A percentile compares a stretch with the other conserved stretches of the same genome.
phyloP scores from a whole-genome alignment of 306 rosid species.

The Hippophae tibetana region DNA sequence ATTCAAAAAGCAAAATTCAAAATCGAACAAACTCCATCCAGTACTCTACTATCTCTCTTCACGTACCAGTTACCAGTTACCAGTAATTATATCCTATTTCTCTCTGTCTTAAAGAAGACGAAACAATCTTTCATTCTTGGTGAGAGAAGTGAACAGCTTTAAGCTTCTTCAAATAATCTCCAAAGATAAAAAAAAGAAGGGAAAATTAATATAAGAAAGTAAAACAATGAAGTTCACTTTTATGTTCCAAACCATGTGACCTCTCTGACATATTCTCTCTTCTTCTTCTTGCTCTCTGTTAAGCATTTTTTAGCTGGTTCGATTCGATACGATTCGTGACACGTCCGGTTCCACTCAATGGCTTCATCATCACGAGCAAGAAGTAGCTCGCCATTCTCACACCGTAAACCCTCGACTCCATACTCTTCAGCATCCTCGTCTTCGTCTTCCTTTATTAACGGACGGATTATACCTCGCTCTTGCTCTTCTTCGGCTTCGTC shows the following conservation, averaged over 20 bases:
- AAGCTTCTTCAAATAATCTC: slow-evolving; percentile 11
- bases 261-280: slow-evolving; percentile 61
- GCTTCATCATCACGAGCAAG: slow-evolving; percentile 88
- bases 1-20: slow-evolving; percentile 19
- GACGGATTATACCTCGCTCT: slow-evolving; percentile 75
- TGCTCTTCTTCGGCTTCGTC: slow-evolving; percentile 70
- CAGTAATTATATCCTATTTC: slow-evolving; percentile 19
- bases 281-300: slow-evolving; percentile 2
- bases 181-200: background rate
- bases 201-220: slow-evolving; percentile 15
- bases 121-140: slow-evolving; percentile 33
- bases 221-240: slow-evolving; percentile 44
- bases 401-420: slow-evolving; percentile 72
- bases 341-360: slow-evolving; percentile 46
- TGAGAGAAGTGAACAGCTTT: slow-evolving; percentile 17
- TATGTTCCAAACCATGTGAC: slow-evolving; percentile 63
- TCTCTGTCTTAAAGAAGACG: slow-evolving; percentile 74
- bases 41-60: slow-evolving; percentile 9
- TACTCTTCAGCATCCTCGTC: slow-evolving; percentile 72
- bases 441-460: slow-evolving; percentile 49
- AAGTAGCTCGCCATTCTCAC: slow-evolving; percentile 89
- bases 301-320: slow-evolving; percentile 8
- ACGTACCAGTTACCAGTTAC: slow-evolving; percentile 1
- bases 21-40: slow-evolving; percentile 1
- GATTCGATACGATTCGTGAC: slow-evolving; percentile 23